Base-by-base conservation (phyloP, 306 rosid genomes). In the Mimosa pudica region DNA sequence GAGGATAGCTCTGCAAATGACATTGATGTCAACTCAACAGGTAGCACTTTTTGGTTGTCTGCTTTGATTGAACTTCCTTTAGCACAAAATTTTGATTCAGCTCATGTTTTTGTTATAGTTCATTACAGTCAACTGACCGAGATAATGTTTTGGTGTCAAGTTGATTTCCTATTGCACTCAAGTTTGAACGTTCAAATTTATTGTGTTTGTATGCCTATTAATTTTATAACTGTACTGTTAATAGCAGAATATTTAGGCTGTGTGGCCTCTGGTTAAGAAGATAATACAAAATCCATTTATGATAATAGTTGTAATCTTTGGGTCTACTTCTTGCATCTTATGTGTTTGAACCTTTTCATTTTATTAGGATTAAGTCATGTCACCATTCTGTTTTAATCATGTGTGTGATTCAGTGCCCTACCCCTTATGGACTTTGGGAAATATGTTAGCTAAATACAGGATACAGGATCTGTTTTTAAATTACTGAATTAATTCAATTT, bases 1-100 rank as follows among this genome's bases (percentile, higher is more conserved):
- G 98, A 89, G 89, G 97, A 92, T 80, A 76, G 90, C 89, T 90
- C 96, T 35, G 90, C 70, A 48, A 83, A 86, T 30, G 96, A 84
- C 30, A 79, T 84, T 85, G 90, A 87, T 75, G 80, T 67, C 49
- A 86, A 88, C 80, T 73, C 86, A 7, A 71, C 92, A 72, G 96
- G 94, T 91, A 73, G 36, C 81, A 45, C 63, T 84, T 84, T 71
- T 66, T 36, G 9, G 44, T 57, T 74, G 57, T 79, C 65, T 70
- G 41, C 79, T 58, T 17, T 57, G 8, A 58, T 60, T 36, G 83
- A 74, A 71, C 47, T 54, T 73, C 80, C 70, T 80, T 47, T 24
- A 42, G 57, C 9, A 38, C 24, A 45, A 24, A 4, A 24, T 62
- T 55, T 76, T 49, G 35, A 66, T 72, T 72, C 30, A 20, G 32